Conservation (phyloP, 148 eudicot species). For the Agrostemma githago region DNA sequence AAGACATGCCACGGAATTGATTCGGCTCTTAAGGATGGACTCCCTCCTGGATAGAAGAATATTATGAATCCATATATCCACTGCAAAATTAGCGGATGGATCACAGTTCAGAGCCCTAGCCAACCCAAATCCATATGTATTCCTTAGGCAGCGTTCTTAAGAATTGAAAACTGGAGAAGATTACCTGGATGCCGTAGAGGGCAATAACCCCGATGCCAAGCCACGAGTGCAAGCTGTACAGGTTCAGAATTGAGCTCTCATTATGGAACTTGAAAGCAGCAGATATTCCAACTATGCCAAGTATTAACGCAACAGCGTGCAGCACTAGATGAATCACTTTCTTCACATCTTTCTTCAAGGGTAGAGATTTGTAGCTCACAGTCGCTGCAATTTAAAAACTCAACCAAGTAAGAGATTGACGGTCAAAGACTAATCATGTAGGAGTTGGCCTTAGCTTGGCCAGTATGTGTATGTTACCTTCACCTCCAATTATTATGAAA, state of each 20-base stretch:
- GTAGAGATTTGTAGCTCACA: conserved; percentile 72
- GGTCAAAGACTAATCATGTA: neutral
- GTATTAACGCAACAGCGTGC: conserved; percentile 71
- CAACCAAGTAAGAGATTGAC: neutral
- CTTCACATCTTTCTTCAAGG: conserved; percentile 62
- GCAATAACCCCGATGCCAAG: conserved; percentile 69
- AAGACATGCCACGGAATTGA: conserved; percentile 83
- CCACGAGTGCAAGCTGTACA: conserved; percentile 96
- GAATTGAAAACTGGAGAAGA: neutral
- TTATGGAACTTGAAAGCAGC: conserved; percentile 83
- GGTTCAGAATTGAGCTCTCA: conserved; percentile 62
- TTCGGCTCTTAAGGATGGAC: conserved; percentile 41
- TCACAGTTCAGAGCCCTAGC: neutral
- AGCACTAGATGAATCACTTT: conserved; percentile 73
- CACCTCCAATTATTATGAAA: conserved; percentile 75
- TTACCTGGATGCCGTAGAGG: conserved; percentile 86
- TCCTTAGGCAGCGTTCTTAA: too few species aligned
- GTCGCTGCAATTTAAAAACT: conserved; percentile 53
- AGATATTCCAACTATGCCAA: conserved; percentile 70
- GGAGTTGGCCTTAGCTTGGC: too few species aligned
- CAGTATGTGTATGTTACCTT: conserved; percentile 44
- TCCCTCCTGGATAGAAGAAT: conserved; percentile 84
- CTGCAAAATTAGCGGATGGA: conserved; percentile 35
- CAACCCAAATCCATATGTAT: too few species aligned
- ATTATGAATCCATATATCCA: conserved; percentile 74